Conservation (phyloP, 768 basidiomycete species). For the Porphyrellus cyaneotinctus region DNA sequence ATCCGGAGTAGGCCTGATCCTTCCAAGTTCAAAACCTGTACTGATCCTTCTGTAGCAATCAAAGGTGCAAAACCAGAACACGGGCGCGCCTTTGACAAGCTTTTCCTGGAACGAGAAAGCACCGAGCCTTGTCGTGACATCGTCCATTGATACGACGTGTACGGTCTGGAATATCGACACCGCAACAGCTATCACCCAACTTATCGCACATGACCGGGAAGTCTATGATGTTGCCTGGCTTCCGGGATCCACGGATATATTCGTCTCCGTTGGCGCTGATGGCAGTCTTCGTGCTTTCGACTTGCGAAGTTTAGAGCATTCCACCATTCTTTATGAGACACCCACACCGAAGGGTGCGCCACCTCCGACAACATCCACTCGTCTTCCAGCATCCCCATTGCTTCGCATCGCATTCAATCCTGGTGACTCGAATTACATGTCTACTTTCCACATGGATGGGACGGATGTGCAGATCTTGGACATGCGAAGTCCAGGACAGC, state of each 20-base stretch:
- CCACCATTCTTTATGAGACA: conserved; percentile 96
- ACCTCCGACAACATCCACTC: conserved; percentile 53
- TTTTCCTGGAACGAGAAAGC: conserved; percentile 97
- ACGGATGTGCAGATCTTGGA: conserved; percentile 88
- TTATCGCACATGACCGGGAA: conserved; percentile 95
- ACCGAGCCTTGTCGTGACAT: conserved; percentile 89
- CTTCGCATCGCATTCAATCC: conserved; percentile 91
- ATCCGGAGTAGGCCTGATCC: conserved; percentile 61
- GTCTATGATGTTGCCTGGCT: conserved; percentile 99
- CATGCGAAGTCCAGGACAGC: conserved; percentile 94
- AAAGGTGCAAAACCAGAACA: conserved; percentile 81
- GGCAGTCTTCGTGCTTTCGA: conserved; percentile 96
- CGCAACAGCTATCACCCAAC: conserved; percentile 88
- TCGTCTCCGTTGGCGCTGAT: conserved; percentile 97
- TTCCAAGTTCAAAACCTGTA: conserved; percentile 2
- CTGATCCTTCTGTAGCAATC: conserved; percentile 55
- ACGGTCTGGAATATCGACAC: conserved; percentile 99
- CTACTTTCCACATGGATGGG: conserved; percentile 94
- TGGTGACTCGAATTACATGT: conserved; percentile 90
- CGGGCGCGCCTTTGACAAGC: conserved; percentile 88
- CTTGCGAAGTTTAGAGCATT: conserved; percentile 92
- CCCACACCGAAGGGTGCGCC: conserved; percentile 72
- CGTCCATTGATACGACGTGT: conserved; percentile 97
- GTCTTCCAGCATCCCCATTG: conserved; percentile 76
- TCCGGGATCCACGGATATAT: conserved; percentile 92